Evolutionary conservation across 2,329 filamentous ascomycete genomes (phyloP), one percentile per base, ranked within the genome.

Genomic region (Aspergillus transmontanensis): DNA sequence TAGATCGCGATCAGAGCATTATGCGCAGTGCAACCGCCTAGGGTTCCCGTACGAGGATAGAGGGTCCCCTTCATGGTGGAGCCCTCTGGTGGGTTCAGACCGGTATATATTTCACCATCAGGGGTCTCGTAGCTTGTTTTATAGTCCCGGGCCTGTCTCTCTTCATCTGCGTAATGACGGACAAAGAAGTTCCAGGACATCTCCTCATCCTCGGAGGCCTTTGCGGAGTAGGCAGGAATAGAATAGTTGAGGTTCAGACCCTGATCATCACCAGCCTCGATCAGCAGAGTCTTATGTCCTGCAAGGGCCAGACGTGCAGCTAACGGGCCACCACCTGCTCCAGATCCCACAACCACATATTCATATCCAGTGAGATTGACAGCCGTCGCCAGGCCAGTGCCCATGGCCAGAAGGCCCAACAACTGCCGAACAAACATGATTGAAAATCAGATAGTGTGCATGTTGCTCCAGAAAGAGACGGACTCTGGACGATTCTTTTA

Each of bases 1-100:
- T 87, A 84, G 30, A 89, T 79, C 19, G 84, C 81, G 56, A 90
- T 84, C 51, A 88, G 75, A 7, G 86, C 87, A 51, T 89, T 87
- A 75, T 90, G 88, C 6, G 84, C 82, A 1, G 85, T 83, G 73
- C 86, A 88, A 5, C 86, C 86, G 58, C 86, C 86, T 0, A 88
- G 76, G 3, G 81, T 84, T 23, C 82, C 85, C 3, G 84, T 80
- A 16, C 87, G 82, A 11, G 86, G 86, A 68, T 89, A 89, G 10
- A 85, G 78, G 16, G 83, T 84, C 4, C 87, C 87, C 66, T 84
- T 79, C 64, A 81, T 74, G 4, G 71, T 79, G 0, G 86, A 84
- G 14, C 83, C 85, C 6, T 76, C 74, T 0, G 87, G 87, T 1
- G 85, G 85, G 61, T 80, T 76, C 7, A 82, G 73, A 16, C 87